phyloP scores from a whole-genome alignment of 805 yeast species.

The Kregervanrija pseudodelftensis region DNA sequence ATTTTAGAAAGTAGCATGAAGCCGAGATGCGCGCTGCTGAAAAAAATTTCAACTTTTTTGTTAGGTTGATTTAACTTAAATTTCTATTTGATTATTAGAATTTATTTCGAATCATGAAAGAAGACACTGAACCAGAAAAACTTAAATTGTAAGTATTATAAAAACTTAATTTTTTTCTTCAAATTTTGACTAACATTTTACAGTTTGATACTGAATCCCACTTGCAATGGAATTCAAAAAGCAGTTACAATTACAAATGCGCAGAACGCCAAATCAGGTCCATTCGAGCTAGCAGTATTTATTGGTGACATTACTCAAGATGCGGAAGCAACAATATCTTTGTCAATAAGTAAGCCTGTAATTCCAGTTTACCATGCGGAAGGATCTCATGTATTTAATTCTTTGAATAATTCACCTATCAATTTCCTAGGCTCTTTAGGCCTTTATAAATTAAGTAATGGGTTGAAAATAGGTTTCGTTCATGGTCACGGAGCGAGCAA shows the following conservation, averaged over 20 bases:
- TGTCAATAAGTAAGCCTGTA: not conserved
- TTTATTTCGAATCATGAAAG: too few species aligned
- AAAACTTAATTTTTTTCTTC: not conserved
- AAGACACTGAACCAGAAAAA: too few species aligned
- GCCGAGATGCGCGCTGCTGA: too few species aligned
- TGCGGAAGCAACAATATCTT: conserved; percentile 13
- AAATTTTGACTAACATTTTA: conserved; percentile 1
- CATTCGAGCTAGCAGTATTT: conserved; percentile 49
- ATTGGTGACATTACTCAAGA: conserved; percentile 37
- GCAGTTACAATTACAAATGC: conserved; percentile 38
- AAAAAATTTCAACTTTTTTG: too few species aligned
- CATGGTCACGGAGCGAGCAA: conserved; percentile 27
- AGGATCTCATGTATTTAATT: conserved; percentile 10
- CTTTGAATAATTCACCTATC: conserved; percentile 10
- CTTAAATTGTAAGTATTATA: not conserved
- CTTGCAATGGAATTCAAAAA: conserved; percentile 34
- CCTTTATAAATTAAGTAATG: conserved; percentile 33
- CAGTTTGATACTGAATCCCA: conserved; percentile 40
- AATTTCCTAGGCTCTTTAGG: conserved; percentile 30
- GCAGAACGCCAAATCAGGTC: conserved; percentile 54
- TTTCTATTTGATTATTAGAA: too few species aligned
- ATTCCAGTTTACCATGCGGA: conserved; percentile 19
- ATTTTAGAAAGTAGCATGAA: too few species aligned
- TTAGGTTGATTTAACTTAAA: too few species aligned
- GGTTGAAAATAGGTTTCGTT: conserved; percentile 42